Base-by-base conservation (phyloP, 371 early-diverging fungal species). In the Smittium mucronatum region DNA sequence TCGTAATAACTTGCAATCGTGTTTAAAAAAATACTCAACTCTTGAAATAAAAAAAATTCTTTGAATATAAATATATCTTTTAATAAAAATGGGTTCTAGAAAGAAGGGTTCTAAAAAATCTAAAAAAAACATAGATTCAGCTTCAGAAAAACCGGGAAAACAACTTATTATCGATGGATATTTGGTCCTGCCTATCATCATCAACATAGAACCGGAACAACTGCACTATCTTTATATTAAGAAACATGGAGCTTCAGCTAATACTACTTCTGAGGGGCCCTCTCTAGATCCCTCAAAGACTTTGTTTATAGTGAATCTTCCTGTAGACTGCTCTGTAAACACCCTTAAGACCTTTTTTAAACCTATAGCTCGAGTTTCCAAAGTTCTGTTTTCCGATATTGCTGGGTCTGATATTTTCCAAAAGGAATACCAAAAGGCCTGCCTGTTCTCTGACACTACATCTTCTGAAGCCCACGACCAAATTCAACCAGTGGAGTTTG, bases 301-400 rank as follows among this genome's bases (percentile, higher is more conserved):
- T 0, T 74, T 95, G 1, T 94, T 91, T 70, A 70, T 93, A 35
- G 75, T 84, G 64, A 93, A 93, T 76, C 72, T 94, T 61, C 95
- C 95, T 1, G 81, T 82, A 11, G 94, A 95, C 72, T 81, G 92
- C 26, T 87, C 91, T 0, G 84, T 86, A 65, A 72, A 75, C 32
- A 90, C 93, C 70, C 71, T 95, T n/a, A 78, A 81, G 59, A 77
- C 88, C 28, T 79, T 94, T 25, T 91, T 95, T 74, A 80, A 85
- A 34, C 80, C 85, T 31, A 82, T 84, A 63, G 92, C 89, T 0
- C 73, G 76, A 2, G 83, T 93, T 0, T 83, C 82, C 15, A 71
- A 81, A 1, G 85, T 92, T n/a, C 71, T 83, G n/a, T 86, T 81
- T 70, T 70, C 81, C 35, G 75, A 72, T 69, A 69, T 74, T 21